These are phyloP conservation scores for Vitis vinifera DNA, from an alignment of 164 flowering plant genomes.

Conservation along the genomic window DNA sequence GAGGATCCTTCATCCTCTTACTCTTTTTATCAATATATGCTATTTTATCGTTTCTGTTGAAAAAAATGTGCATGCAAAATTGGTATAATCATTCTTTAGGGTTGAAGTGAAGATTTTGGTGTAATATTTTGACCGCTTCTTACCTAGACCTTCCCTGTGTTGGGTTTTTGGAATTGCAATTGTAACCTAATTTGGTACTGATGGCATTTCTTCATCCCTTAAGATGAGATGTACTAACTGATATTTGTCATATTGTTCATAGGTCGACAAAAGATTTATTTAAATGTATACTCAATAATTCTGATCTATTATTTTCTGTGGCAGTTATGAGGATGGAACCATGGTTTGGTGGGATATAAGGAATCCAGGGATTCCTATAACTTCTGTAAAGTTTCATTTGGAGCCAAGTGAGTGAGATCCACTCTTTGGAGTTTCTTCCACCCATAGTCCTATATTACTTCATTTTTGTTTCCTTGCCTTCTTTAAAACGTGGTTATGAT, in stretches of 20 bases:
- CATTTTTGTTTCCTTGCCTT: neutral
- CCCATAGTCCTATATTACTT: neutral
- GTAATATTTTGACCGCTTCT: neutral
- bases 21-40: no score
- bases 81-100: no score
- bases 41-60: no score
- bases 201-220: neutral
- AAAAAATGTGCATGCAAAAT: no score
- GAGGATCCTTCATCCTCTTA: no score
- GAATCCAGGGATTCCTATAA: conserved; percentile 60
- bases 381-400: conserved; percentile 72
- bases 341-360: conserved; percentile 92
- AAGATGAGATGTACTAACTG: neutral
- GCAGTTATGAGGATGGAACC: conserved; percentile 93
- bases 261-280: neutral
- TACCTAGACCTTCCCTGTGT: neutral
- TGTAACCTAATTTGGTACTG: neutral
- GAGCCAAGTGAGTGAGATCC: conserved; percentile 65
- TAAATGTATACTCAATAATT: neutral
- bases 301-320: neutral
- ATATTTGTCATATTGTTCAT: neutral
- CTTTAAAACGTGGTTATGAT: neutral
- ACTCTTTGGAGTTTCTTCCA: neutral
- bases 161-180: conserved; percentile 1
- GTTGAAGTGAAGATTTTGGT: no score